These are phyloP conservation scores for Nemania sp. DNA, from an alignment of 2,329 filamentous ascomycete genomes.

Conservation along the genomic window DNA sequence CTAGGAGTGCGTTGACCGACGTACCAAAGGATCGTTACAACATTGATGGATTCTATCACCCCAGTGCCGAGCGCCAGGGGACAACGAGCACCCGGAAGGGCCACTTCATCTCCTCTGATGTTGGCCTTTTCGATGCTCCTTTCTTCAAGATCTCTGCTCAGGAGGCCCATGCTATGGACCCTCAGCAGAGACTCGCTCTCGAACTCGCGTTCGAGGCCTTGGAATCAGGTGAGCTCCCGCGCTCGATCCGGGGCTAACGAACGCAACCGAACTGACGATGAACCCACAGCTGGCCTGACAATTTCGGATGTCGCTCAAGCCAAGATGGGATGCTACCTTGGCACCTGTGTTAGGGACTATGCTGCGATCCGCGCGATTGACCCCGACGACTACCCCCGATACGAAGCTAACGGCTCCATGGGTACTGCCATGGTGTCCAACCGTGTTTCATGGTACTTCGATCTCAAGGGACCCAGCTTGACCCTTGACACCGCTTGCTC, in stretches of 20 bases:
- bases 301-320: slow-evolving; percentile 35
- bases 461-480: slow-evolving; percentile 46
- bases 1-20: slow-evolving; percentile 35
- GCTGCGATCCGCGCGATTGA: slow-evolving; percentile 37
- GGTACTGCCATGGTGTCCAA: slow-evolving; percentile 44
- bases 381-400: slow-evolving; percentile 43
- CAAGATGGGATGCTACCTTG: slow-evolving; percentile 41
- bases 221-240: slow-evolving; percentile 35
- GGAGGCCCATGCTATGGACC: slow-evolving; percentile 42
- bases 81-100: slow-evolving; percentile 35
- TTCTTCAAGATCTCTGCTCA: slow-evolving; percentile 40
- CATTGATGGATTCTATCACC: slow-evolving; percentile 38
- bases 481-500: slow-evolving; percentile 52
- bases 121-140: slow-evolving; percentile 37
- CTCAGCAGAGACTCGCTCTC: slow-evolving; percentile 40
- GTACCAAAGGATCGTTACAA: slow-evolving; percentile 38
- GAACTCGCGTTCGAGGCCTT: slow-evolving; percentile 39
- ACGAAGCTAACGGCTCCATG: slow-evolving; percentile 38
- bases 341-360: slow-evolving; percentile 39
- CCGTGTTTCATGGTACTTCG: slow-evolving; percentile 45
- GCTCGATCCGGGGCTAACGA: neutral
- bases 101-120: slow-evolving; percentile 38
- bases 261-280: slow-evolving; percentile 11
- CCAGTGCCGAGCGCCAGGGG: slow-evolving; percentile 36
- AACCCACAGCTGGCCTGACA: slow-evolving; percentile 35